Conservation (phyloP, 768 basidiomycete genomes). For the Mycena maculata region DNA sequence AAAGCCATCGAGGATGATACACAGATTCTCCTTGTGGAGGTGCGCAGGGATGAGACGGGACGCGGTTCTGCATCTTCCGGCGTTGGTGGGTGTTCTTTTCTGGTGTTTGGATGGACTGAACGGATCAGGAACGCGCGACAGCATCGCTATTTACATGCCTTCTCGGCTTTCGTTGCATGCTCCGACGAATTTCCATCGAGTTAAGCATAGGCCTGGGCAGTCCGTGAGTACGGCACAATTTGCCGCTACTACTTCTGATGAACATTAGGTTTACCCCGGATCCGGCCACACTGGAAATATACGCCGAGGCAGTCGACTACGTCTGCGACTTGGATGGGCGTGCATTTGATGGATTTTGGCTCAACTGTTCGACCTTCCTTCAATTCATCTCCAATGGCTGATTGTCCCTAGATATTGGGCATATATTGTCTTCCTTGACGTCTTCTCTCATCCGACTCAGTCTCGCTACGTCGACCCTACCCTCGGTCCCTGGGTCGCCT, state of each 20-base stretch:
- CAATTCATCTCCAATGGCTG: not conserved
- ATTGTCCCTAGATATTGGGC: constrained; percentile 33
- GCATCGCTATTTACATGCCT: constrained; percentile 36
- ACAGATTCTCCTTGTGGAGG: constrained; percentile 29
- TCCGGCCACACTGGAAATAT: constrained; percentile 36
- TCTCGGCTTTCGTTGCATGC: constrained; percentile 38
- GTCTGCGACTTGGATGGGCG: constrained; percentile 26
- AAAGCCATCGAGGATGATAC: constrained; percentile 36
- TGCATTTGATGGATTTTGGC: constrained; percentile 37
- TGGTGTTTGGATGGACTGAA: not conserved
- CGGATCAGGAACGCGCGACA: not conserved
- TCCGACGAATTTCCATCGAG: constrained; percentile 37
- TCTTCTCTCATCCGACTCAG: constrained; percentile 38
- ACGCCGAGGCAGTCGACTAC: constrained; percentile 38
- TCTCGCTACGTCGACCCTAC: constrained; percentile 34
- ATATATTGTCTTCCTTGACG: constrained; percentile 37
- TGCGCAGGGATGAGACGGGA: constrained; percentile 21
- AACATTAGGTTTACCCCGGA: constrained; percentile 35
- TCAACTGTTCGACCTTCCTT: constrained; percentile 22
- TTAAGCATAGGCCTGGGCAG: constrained; percentile 38
- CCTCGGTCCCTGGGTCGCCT: constrained; percentile 11
- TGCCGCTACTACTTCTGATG: not conserved
- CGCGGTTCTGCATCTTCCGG: constrained; percentile 30
- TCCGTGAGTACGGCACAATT: constrained; percentile 22
- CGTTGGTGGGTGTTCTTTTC: constrained; percentile 22